Base-by-base conservation (phyloP, 2,329 filamentous ascomycete species). In the Clarireedia paspali region DNA sequence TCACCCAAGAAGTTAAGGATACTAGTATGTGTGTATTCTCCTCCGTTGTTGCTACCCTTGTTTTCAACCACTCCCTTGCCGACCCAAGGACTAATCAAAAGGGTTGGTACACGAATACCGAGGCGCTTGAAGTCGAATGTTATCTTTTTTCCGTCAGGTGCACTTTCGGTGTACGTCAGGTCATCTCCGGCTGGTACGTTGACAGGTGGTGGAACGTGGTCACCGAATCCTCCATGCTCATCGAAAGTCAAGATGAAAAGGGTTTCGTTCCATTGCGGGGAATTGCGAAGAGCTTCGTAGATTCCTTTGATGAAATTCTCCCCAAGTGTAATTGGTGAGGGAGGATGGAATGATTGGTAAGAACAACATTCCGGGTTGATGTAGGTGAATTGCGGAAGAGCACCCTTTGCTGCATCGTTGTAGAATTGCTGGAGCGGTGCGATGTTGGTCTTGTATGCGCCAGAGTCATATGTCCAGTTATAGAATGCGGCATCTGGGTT, bases 361-460 rank as follows among this genome's bases (percentile, higher is more conserved):
- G 70, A 70, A 61, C 78, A 77, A 68, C 78, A 77, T 58, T 75
- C 73, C 4, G 76, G 74, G 62, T 76, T 81, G 66, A 77, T 71
- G 64, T 76, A 78, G 60, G 71, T 74, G 54, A 77, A 74, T 42
- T 69, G 66, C 5, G 74, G 71, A 1, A 78, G 68, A 0, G 65
- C 70, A n/a, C 75, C 75, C 5, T 70, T 69, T 6, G 68, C 62
- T 4, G 75, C 75, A 60, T 77, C 75, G 4, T 60, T 59, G 63
- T 73, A 77, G 62, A 77, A 77, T 40, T 72, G 63, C 17, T 70
- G 65, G 4, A 77, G 60, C 1, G 70, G 67, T 17, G 70, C 63
- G 44, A 73, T 67, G 34, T 70, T 68, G 10, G 68, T 70, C 39
- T 70, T 60, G 42, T 70, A 69, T 17, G 57, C 60, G 20, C 70